Evolutionary conservation across 2,329 filamentous ascomycete species (phyloP), one percentile per base, ranked within the genome.

Genomic region (Volutella citrinella): DNA sequence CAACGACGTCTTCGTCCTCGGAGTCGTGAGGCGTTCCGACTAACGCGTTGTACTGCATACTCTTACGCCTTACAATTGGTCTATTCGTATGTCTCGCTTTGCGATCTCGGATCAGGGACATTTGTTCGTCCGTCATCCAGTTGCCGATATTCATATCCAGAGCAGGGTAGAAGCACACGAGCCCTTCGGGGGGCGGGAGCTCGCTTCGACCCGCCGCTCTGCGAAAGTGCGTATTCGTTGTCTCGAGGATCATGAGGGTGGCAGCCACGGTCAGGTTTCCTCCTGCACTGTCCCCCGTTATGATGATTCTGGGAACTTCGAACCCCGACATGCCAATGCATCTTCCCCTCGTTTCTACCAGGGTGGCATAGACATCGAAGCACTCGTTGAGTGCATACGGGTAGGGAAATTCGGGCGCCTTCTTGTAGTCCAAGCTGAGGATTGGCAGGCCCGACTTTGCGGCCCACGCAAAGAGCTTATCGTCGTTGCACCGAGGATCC

Each of bases 121-220:
- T 95, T 58, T 98, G 90, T 60, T 97, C 91, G 51, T 97, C 91
- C 1, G 87, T 90, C 90, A 98, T 97, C 93, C 93, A 98, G 60
- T 90, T 96, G 22, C 88, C 88, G 46, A 97, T 97, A 54, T 95
- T 96, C 85, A 97, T 89, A 54, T 97, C 93, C 39, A 98, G 67
- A 0, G 84, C 82, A 1, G 93, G 93, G 53, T 98, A 98, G 38
- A 94, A 81, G 30, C 95, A 72, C 1, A 97, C 73, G 7, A 97
- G 63, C 0, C 89, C 91, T 32, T 86, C 84, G 0, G 93, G 93
- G 0, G 76, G 58, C 1, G 89, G 84, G 6, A 95, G 69, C 4
- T 79, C 68, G 14, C 66, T 65, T 43, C 80, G 39, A 2, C 47
- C 40, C 10, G 52, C 40, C 10, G 45, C 42, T 23, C 61, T 52